Conservation (phyloP, 2,329 filamentous ascomycete genomes). For the Pseudogymnoascus sp. region DNA sequence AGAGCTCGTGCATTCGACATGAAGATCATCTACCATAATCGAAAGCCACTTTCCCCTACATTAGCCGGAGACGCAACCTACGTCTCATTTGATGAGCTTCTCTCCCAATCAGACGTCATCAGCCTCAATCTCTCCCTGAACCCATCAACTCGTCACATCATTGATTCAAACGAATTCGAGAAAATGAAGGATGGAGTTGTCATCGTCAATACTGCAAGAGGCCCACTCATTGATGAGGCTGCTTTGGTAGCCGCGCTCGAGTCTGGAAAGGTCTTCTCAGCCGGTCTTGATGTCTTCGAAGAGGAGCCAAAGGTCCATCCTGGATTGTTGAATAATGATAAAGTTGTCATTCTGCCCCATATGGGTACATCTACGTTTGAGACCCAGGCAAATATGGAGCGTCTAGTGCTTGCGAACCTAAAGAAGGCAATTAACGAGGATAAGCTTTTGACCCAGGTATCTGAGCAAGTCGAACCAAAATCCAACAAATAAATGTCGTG, state of each 20-base stretch:
- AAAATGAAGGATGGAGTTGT: constrained; percentile 73
- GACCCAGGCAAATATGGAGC: constrained; percentile 25
- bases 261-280: constrained; percentile 58
- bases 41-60: constrained; percentile 48
- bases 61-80: constrained; percentile 49
- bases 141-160: constrained; percentile 62
- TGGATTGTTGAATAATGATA: constrained; percentile 62
- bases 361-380: constrained; percentile 75
- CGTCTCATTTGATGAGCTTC: constrained; percentile 64
- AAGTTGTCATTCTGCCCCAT: constrained; percentile 69
- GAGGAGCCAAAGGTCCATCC: constrained; percentile 68
- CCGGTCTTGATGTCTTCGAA: constrained; percentile 73
- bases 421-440: constrained; percentile 5
- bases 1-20: constrained; percentile 69
- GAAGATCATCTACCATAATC: constrained; percentile 66
- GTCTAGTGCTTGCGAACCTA: constrained; percentile 11
- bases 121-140: constrained; percentile 74
- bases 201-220: constrained; percentile 72
- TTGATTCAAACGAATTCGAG: constrained; percentile 58
- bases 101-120: constrained; percentile 62
- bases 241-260: constrained; percentile 68
- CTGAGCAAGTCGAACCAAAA: constrained; percentile 7
- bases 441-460: constrained; percentile 10
- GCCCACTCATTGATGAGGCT: constrained; percentile 69
- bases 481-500: not conserved